Evolutionary conservation across 2,329 filamentous ascomycete genomes (phyloP).

Genomic region (Alternaria hordeiaustralica): DNA sequence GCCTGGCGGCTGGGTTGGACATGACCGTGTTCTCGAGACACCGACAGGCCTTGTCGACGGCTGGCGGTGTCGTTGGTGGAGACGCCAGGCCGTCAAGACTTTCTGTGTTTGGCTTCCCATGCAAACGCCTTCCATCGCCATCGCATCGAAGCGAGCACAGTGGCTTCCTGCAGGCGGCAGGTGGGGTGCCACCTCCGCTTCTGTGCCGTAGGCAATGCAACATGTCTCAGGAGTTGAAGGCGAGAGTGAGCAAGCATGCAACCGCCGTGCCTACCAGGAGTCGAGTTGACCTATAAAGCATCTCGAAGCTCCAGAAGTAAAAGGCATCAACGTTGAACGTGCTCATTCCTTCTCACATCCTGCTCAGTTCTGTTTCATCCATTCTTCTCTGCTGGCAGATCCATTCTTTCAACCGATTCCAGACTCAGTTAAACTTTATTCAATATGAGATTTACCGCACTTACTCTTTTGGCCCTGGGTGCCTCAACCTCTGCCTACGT

Average conservation of each 20-base stretch:
- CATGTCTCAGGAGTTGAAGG: constrained; percentile 24
- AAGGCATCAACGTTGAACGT: constrained; percentile 38
- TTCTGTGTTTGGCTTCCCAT: constrained; percentile 19
- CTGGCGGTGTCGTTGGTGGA: constrained; percentile 22
- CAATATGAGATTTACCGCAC: constrained; percentile 40
- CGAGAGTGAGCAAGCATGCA: constrained; percentile 6
- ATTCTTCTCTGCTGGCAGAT: constrained; percentile 42
- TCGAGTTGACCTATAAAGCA: constrained; percentile 34
- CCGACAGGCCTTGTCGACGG: constrained; percentile 14
- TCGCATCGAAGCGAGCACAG: not conserved
- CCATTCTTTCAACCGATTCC: constrained; percentile 22
- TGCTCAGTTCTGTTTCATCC: constrained; percentile 37
- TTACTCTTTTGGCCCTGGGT: constrained; percentile 42
- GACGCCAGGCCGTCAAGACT: constrained; percentile 14
- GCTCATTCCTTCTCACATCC: constrained; percentile 43
- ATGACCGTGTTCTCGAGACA: constrained; percentile 2
- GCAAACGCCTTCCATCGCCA: not conserved
- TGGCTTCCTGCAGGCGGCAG: constrained; percentile 5
- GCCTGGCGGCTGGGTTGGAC: constrained; percentile 1
- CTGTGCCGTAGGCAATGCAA: constrained; percentile 24
- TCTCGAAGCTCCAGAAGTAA: constrained; percentile 24
- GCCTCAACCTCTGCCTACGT: constrained; percentile 43
- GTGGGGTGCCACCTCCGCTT: constrained; percentile 14
- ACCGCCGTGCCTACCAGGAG: constrained; percentile 4
- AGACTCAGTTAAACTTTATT: constrained; percentile 20